phyloP scores from a whole-genome alignment of 352 stramenopile species.

The Elongisporangium prolatum region DNA sequence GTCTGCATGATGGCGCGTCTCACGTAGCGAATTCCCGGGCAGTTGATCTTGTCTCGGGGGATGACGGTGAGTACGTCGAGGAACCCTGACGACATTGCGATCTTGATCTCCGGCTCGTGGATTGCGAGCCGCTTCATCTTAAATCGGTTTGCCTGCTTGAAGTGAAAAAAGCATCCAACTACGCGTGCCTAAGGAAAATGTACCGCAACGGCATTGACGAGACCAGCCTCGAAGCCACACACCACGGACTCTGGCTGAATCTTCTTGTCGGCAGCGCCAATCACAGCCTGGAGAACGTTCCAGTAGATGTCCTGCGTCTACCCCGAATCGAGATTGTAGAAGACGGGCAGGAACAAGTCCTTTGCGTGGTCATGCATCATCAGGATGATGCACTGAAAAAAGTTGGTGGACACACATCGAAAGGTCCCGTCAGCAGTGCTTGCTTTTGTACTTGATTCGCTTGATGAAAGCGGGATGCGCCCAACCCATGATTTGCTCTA shows the following conservation, averaged over 20 bases:
- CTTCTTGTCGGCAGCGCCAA: slow-evolving; percentile 5
- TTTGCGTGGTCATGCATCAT: slow-evolving; percentile 11
- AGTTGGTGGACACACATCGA: slow-evolving; percentile 4
- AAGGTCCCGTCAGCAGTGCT: slow-evolving; percentile 23
- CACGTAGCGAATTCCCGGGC: neutral
- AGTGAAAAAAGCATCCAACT: slow-evolving; percentile 17
- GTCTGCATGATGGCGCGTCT: too few relatives aligned
- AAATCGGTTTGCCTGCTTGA: slow-evolving; percentile 15
- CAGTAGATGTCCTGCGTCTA: slow-evolving; percentile 8
- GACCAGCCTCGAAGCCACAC: slow-evolving; percentile 12
- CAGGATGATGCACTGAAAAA: slow-evolving; percentile 14
- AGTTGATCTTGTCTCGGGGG: slow-evolving; percentile 2
- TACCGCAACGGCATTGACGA: slow-evolving; percentile 8
- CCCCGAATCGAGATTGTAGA: slow-evolving; percentile 6
- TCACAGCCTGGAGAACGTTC: slow-evolving; percentile 9
- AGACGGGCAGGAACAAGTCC: slow-evolving; percentile 2
- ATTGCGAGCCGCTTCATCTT: slow-evolving; percentile 12
- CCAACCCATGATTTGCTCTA: slow-evolving; percentile 18
- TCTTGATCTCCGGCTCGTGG: slow-evolving; percentile 1
- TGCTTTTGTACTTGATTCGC: slow-evolving; percentile 9
- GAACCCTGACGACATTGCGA: slow-evolving; percentile 2
- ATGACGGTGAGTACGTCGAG: slow-evolving; percentile 8
- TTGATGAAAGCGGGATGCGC: slow-evolving; percentile 12
- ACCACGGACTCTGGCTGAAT: slow-evolving; percentile 3
- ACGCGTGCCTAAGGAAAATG: slow-evolving; percentile 8